Evolutionary conservation across 768 basidiomycete genomes (phyloP).

Genomic region (Xerocomellus amylosporus): DNA sequence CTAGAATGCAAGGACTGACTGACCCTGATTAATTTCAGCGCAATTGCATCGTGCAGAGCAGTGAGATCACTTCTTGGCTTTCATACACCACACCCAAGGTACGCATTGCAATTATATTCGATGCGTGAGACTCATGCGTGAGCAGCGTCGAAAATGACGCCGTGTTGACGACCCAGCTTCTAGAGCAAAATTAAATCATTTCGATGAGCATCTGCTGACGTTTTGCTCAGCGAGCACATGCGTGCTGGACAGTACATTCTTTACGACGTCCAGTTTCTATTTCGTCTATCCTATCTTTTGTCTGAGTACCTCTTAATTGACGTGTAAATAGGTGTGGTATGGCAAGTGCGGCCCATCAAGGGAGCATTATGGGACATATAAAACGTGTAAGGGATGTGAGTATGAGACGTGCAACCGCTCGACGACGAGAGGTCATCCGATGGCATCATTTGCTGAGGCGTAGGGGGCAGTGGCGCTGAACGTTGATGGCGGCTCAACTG

Average conservation of each 20-base stretch:
- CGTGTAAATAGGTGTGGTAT: too few relatives aligned
- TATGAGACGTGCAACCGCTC: too few relatives aligned
- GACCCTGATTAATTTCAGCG: slow-evolving; percentile 1
- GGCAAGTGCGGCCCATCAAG: too few relatives aligned
- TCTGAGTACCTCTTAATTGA: too few relatives aligned
- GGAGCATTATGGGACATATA: too few relatives aligned
- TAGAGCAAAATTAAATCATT: background rate
- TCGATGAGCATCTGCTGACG: background rate
- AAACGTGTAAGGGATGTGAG: too few relatives aligned
- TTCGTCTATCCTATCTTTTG: background rate
- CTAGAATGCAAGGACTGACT: background rate
- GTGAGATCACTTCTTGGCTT: slow-evolving; percentile 16
- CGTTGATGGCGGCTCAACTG: too few relatives aligned
- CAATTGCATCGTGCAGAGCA: slow-evolving; percentile 12
- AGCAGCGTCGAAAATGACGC: background rate
- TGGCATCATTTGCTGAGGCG: too few relatives aligned
- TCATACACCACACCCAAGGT: background rate
- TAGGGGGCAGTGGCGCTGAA: too few relatives aligned
- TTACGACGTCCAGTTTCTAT: background rate
- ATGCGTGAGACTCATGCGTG: background rate
- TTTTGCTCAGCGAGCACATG: background rate
- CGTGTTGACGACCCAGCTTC: slow-evolving; percentile 8
- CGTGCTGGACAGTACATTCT: background rate
- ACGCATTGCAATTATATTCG: background rate
- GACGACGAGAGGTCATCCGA: too few relatives aligned